These are phyloP conservation scores for Diplocarpon rosae DNA, from an alignment of 2,329 filamentous ascomycete genomes.

Conservation along the genomic window DNA sequence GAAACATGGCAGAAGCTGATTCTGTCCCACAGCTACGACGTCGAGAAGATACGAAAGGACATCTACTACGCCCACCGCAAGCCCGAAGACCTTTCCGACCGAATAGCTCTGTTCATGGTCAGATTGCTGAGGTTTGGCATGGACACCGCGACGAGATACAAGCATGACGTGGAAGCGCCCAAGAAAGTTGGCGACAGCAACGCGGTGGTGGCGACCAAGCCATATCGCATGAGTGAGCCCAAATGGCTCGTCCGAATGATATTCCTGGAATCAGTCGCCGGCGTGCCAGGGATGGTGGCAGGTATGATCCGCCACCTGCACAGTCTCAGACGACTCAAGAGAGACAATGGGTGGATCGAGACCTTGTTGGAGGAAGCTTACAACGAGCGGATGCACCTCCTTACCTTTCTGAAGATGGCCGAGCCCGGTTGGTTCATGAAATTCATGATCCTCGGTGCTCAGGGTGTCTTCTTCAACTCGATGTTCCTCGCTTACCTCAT, in stretches of 20 bases:
- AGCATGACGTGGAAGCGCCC: slow-evolving; percentile 48
- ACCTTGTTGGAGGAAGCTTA: slow-evolving; percentile 81
- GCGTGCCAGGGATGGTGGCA: slow-evolving; percentile 92
- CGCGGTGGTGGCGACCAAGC: slow-evolving; percentile 36
- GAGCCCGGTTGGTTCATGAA: slow-evolving; percentile 77
- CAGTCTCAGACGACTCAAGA: slow-evolving; percentile 72
- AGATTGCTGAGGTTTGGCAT: slow-evolving; percentile 67
- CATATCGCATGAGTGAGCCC: slow-evolving; percentile 62
- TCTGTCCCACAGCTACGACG: slow-evolving; percentile 46
- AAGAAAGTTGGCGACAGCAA: slow-evolving; percentile 34
- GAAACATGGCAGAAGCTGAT: background rate
- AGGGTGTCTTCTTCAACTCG: slow-evolving; percentile 93
- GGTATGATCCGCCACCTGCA: slow-evolving; percentile 87
- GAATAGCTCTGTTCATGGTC: slow-evolving; percentile 66
- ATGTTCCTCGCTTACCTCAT: slow-evolving; percentile 84
- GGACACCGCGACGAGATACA: slow-evolving; percentile 72
- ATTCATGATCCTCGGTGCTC: slow-evolving; percentile 78
- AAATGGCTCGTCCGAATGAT: slow-evolving; percentile 89
- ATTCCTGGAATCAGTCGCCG: slow-evolving; percentile 89
- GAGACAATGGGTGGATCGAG: slow-evolving; percentile 96
- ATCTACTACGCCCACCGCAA: slow-evolving; percentile 69
- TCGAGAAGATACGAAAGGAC: slow-evolving; percentile 61
- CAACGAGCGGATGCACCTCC: slow-evolving; percentile 87
- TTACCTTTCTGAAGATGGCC: slow-evolving; percentile 88
- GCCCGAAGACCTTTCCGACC: slow-evolving; percentile 63